Base-by-base conservation (phyloP, 768 basidiomycete genomes). In the Cystoderma amianthinum region DNA sequence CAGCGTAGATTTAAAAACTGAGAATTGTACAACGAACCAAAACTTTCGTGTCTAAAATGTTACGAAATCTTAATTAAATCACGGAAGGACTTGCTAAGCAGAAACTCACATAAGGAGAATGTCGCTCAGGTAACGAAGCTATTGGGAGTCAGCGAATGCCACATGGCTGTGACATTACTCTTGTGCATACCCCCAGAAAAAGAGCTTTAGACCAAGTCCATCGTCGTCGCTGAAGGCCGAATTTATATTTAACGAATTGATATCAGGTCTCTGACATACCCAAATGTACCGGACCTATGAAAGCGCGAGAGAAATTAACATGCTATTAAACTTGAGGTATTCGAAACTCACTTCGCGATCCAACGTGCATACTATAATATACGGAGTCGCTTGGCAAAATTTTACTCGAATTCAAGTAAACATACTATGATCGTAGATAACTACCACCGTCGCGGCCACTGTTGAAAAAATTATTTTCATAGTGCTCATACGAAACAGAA, bases 381-480 rank as follows among this genome's bases (percentile, higher is more conserved):
- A 35, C 15, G 25, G n/a, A 28, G 25, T 7, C 25, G 7, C 12
- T 18, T 9, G n/a, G 10, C 2, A 16, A 36, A 12, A 12, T 1
- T 13, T 7, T 11, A 15, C 25, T 16, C 12, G 19, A 23, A 21
- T 19, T 7, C 7, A 28, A 11, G 25, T n/a, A 28, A 5, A 47
- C 50, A 35, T 24, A 57, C 55, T 3, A 32, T 57, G 56, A 28
- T 57, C 56, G 39, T 55, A 57, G 9, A 57, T 11, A 11, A 46
- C 45, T 11, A 50, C 36, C 5, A 53, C 43, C 4, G 51, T 36
- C 12, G 50, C 50, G 19, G 50, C 52, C 21, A 56, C 54, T 56
- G 11, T 3, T 30, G 28, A 32, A 32, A 17, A 17, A 9, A 17
- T 7, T 7, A 28, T 28, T 7, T 28, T 28, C n/a, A n/a, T 7